Conservation (phyloP, 176 grass and related monocot species). For the Oryza australiensis region DNA sequence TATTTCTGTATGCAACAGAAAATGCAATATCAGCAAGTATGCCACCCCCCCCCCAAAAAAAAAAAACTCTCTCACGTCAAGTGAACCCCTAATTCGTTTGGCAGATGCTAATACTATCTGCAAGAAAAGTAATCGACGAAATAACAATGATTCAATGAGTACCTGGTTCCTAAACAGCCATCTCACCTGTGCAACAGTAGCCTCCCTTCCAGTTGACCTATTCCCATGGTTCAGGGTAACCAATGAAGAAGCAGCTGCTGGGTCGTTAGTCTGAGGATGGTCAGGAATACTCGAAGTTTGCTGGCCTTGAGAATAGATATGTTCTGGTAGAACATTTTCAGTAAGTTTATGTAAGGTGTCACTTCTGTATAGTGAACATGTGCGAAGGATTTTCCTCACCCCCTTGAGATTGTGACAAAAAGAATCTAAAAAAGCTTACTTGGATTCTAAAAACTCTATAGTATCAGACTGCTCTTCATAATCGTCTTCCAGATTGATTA, state of each 20-base stretch:
- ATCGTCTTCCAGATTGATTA: slow-evolving; percentile 52
- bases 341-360: slow-evolving; percentile 1
- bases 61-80: not conserved
- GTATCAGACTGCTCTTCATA: slow-evolving; percentile 37
- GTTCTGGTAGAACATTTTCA: slow-evolving; percentile 32
- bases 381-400: slow-evolving; percentile 23
- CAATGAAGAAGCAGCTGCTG: slow-evolving; percentile 10
- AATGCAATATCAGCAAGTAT: not conserved
- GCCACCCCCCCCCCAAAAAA: too few species aligned
- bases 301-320: slow-evolving; percentile 28
- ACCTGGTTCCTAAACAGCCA: not conserved
- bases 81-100: not conserved
- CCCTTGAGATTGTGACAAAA: slow-evolving; percentile 19
- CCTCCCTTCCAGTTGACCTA: slow-evolving; percentile 29
- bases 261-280: slow-evolving; percentile 30
- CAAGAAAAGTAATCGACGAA: slow-evolving; percentile 5
- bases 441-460: slow-evolving; percentile 35
- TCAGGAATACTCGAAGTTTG: slow-evolving; percentile 33
- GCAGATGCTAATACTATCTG: not conserved
- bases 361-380: slow-evolving; percentile 42
- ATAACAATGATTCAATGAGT: not conserved
- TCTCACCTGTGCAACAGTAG: slow-evolving; percentile 50
- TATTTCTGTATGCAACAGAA: not conserved
- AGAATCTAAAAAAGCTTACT: slow-evolving; percentile 38
- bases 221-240: slow-evolving; percentile 26